These are phyloP conservation scores for Pichiaceae sp. DNA, from an alignment of 1,139 yeast genomes.

Conservation along the genomic window DNA sequence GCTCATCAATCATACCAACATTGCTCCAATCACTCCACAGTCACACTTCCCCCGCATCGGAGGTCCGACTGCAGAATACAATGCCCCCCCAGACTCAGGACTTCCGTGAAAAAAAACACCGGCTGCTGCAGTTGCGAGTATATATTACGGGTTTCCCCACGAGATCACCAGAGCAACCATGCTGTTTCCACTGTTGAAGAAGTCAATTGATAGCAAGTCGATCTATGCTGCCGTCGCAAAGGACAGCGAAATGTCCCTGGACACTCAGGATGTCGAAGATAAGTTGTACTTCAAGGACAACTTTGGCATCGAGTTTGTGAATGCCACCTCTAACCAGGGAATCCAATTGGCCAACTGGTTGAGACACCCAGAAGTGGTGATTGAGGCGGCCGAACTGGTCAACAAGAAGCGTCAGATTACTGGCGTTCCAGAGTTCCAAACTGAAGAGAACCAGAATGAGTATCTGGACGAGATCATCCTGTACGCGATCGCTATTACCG, in stretches of 20 bases:
- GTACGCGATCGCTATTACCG: constrained; percentile 23
- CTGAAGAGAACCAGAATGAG: constrained; percentile 12
- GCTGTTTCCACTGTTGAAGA: neutral
- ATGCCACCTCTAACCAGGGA: constrained; percentile 26
- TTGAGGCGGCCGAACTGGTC: constrained; percentile 16
- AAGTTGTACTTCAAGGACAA: constrained; percentile 10
- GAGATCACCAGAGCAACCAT: too few species aligned
- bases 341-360: constrained; percentile 18
- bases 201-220: neutral
- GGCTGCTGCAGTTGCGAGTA: too few species aligned
- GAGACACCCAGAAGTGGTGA: constrained; percentile 16
- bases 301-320: constrained; percentile 16
- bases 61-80: too few species aligned
- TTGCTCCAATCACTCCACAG: too few species aligned
- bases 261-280: constrained; percentile 23
- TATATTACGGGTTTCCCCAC: too few species aligned
- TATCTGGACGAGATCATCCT: constrained; percentile 17
- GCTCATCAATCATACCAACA: too few species aligned
- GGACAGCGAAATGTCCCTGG: constrained; percentile 20
- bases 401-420: constrained; percentile 8
- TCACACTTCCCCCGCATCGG: too few species aligned
- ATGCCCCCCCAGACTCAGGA: too few species aligned
- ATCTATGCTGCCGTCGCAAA: constrained; percentile 16
- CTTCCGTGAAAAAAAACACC: too few species aligned
- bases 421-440: constrained; percentile 9